phyloP scores from a whole-genome alignment of 768 basidiomycete genomes.

The Cystobasidiopsis lactophilus region DNA sequence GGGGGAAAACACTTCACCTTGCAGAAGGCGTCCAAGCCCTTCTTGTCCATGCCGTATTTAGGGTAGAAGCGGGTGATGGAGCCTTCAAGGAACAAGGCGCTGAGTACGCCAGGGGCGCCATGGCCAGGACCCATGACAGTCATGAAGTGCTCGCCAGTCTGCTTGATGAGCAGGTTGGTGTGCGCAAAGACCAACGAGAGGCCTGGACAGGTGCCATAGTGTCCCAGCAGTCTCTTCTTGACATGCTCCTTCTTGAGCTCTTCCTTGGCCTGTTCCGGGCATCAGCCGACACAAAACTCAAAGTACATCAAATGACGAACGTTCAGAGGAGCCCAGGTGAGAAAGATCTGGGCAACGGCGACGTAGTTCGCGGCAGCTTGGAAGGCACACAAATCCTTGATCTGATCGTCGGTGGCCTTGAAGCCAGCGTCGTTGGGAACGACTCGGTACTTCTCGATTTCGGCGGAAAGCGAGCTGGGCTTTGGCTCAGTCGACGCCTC shows the following conservation, averaged over 20 bases:
- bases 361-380: conserved; percentile 10
- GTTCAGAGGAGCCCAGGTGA: background rate
- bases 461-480: conserved; percentile 5
- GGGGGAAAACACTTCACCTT: too few species aligned
- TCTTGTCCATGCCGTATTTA: conserved; percentile 25
- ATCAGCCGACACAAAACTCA: background rate
- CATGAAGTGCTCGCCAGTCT: conserved; percentile 15
- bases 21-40: conserved; percentile 43
- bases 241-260: conserved; percentile 11
- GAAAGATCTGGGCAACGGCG: conserved; percentile 13
- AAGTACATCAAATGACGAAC: background rate
- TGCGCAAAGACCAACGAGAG: conserved; percentile 50
- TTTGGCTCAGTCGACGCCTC: conserved; percentile 7
- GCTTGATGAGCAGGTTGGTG: conserved; percentile 32
- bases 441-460: background rate
- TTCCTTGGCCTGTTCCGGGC: background rate
- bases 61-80: conserved; percentile 33
- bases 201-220: conserved; percentile 38
- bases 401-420: background rate
- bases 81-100: conserved; percentile 67
- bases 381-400: conserved; percentile 3
- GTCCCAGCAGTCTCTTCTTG: conserved; percentile 10
- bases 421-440: background rate
- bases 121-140: conserved; percentile 30
- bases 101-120: conserved; percentile 32